phyloP scores from a whole-genome alignment of 2,329 filamentous ascomycete genomes.

The Zasmidium citrigriseum region DNA sequence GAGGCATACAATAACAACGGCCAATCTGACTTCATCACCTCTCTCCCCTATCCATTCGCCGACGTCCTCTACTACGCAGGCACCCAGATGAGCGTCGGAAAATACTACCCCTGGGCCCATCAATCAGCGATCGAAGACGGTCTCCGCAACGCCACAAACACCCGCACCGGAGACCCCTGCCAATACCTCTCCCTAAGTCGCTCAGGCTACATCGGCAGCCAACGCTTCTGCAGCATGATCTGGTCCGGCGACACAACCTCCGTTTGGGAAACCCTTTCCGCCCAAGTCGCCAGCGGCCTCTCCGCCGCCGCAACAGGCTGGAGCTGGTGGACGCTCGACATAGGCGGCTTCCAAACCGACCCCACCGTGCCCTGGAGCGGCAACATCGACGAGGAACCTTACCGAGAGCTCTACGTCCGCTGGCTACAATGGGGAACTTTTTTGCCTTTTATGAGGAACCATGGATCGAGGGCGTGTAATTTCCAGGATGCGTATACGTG shows the following conservation, averaged over 20 bases:
- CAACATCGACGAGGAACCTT: conserved; percentile 33
- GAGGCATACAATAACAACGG: conserved; percentile 42
- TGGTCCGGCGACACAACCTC: conserved; percentile 35
- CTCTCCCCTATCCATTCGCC: conserved; percentile 34
- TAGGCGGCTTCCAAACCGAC: conserved; percentile 36
- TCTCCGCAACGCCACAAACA: conserved; percentile 29
- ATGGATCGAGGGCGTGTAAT: conserved; percentile 32
- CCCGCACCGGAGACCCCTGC: conserved; percentile 28
- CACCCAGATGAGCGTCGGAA: conserved; percentile 31
- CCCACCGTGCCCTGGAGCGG: conserved; percentile 37
- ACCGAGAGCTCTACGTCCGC: conserved; percentile 34
- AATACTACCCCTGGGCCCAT: conserved; percentile 36
- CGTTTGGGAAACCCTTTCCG: conserved; percentile 32
- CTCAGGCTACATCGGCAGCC: conserved; percentile 35
- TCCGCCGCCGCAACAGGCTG: conserved; percentile 32
- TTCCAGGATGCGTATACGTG: conserved; percentile 38
- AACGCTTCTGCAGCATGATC: conserved; percentile 36
- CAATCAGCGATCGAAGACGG: conserved; percentile 35
- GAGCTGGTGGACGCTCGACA: conserved; percentile 35
- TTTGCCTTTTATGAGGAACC: conserved; percentile 36
- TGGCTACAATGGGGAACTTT: conserved; percentile 37
- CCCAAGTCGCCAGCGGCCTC: conserved; percentile 31
- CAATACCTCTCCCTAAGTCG: conserved; percentile 30
- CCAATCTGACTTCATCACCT: conserved; percentile 29
- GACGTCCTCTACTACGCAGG: conserved; percentile 34